Evolutionary conservation across 306 rosid genomes (phyloP), one percentile per base, ranked within the genome.

Genomic region (Amphicarpaea edgeworthii): DNA sequence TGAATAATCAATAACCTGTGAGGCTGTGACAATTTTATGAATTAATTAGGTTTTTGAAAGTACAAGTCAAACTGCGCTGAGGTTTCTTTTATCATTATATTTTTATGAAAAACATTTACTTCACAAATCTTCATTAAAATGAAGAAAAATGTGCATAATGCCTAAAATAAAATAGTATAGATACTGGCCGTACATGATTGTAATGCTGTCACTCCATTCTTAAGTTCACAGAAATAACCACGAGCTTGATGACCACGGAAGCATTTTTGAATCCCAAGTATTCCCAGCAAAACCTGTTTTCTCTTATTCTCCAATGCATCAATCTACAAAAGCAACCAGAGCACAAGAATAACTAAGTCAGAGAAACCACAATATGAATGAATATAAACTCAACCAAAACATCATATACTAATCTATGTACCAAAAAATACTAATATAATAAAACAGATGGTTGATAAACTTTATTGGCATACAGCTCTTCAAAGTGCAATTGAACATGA

Each of bases 181-280:
- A 76, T 77, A 66, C 28, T 53, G 70, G 82, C 72, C 60, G 55
- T 95, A 96, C 99, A 81, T 86, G 98, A 89, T 83, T 82, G 87
- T 75, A 86, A 75, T 47, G 65, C 85, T 50, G 76, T 51, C 63
- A 59, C 89, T 70, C 83, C 89, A 75, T 82, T 85, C 87, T 79
- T 84, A 57, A 87, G 85, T 61, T 90, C 87, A 62, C 80, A 50
- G 78, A 90, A 87, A 73, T 55, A 66, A 55, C 28, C 68, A 46
- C 89, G 93, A 30, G 93, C 92, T 74, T 46, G 84, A 81, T 68
- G 75, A 76, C 96, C 96, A 72, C 98, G 99, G 71, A 90, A 84
- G 83, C 75, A 83, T 79, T 90, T 96, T 81, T 96, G 99, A 68
- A 96, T 72, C 78, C 80, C 79, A 16, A 89, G 20, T 77, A 84